These are phyloP conservation scores for Blastobotrys aristatus DNA, from an alignment of 1,139 yeast genomes.

Conservation along the genomic window DNA sequence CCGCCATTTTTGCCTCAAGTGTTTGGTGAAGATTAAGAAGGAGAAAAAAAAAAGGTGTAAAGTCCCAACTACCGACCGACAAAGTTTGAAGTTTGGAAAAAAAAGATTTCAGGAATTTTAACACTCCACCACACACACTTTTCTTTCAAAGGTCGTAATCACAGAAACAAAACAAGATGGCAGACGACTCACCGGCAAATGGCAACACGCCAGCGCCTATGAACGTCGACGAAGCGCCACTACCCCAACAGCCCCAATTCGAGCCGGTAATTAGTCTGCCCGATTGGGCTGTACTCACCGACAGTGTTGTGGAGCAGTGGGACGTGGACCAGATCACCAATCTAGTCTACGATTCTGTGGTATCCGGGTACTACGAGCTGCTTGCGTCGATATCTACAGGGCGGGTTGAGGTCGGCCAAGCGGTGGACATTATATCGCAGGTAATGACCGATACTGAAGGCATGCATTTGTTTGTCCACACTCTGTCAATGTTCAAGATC, in stretches of 20 bases:
- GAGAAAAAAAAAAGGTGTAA: neutral
- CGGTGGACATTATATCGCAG: neutral
- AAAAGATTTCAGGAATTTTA: neutral
- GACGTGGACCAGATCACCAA: constrained; percentile 1
- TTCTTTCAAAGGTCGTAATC: too few species aligned
- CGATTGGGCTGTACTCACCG: neutral
- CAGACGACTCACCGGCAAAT: constrained; percentile 6
- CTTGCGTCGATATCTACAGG: constrained; percentile 16
- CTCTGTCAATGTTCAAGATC: constrained; percentile 20
- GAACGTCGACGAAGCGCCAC: neutral
- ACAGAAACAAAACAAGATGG: neutral
- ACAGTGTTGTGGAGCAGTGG: neutral
- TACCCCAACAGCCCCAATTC: neutral
- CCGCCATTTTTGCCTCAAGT: constrained; percentile 27
- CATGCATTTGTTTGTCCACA: constrained; percentile 22
- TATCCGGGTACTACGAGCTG: constrained; percentile 22
- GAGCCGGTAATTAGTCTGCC: neutral
- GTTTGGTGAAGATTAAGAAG: neutral
- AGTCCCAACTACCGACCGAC: neutral
- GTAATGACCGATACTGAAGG: constrained; percentile 1
- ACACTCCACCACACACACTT: neutral
- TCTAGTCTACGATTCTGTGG: neutral
- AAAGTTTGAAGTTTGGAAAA: neutral
- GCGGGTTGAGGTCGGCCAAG: constrained; percentile 14
- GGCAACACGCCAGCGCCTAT: constrained; percentile 1